phyloP scores from a whole-genome alignment of 306 rosid genomes.

The Quercus wislizeni region DNA sequence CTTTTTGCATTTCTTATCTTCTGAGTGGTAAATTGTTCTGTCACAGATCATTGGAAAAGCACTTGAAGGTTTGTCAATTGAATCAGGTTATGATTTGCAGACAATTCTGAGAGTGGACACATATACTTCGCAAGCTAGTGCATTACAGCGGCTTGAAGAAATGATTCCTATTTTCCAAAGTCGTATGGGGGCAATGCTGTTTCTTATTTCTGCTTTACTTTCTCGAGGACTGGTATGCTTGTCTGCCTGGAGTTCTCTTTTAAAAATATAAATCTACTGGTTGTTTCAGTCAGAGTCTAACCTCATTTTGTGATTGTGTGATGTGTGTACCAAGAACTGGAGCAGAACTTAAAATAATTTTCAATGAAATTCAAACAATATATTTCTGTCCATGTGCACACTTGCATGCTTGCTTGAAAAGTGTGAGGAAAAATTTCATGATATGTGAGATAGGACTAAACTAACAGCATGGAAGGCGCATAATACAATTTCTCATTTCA shows the following conservation, averaged over 20 bases:
- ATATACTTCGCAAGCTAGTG: slow-evolving; percentile 60
- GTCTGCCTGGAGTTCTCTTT: slow-evolving; percentile 25
- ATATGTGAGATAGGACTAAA: too few relatives aligned
- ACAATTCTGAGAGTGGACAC: slow-evolving; percentile 68
- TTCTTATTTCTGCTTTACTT: slow-evolving; percentile 89
- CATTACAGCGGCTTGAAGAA: slow-evolving; percentile 67
- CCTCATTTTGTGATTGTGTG: neutral
- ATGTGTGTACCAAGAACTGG: too few relatives aligned
- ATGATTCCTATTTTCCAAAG: slow-evolving; percentile 75
- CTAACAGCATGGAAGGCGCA: too few relatives aligned
- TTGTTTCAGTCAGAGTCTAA: neutral
- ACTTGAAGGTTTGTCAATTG: slow-evolving; percentile 78
- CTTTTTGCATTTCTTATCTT: slow-evolving; percentile 6
- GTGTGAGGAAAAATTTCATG: too few relatives aligned
- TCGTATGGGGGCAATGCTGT: slow-evolving; percentile 97
- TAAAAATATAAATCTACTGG: neutral
- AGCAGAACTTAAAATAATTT: too few relatives aligned
- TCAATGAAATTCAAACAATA: too few relatives aligned
- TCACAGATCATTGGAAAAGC: slow-evolving; percentile 57
- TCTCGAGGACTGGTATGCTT: slow-evolving; percentile 89
- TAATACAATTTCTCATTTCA: too few relatives aligned
- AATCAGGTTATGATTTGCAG: slow-evolving; percentile 73
- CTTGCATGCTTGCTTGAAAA: too few relatives aligned
- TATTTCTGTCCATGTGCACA: too few relatives aligned
- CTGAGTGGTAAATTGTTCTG: slow-evolving; percentile 20